Base-by-base conservation (phyloP, 352 stramenopile species). In the Pythium vanterpoolii region DNA sequence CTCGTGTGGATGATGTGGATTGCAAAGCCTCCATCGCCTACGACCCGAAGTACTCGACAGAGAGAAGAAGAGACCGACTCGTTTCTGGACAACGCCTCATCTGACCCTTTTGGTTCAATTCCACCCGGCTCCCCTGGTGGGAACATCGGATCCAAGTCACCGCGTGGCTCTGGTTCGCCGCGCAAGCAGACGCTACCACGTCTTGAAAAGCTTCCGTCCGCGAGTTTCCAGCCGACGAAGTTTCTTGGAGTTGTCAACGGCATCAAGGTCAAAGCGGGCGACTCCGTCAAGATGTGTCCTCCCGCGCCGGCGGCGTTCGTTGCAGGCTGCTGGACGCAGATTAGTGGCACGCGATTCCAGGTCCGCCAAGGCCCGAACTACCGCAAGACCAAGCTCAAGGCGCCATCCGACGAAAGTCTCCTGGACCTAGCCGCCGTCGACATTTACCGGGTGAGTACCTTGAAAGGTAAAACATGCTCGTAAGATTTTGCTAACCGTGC, bases 341-440 rank as follows among this genome's bases (percentile, higher is more conserved):
- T 93, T 18, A 69, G 73, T 24, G 81, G 77, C 5, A 87, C 77
- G 18, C 76, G 79, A 4, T 93, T 90, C 44, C 86, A 91, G n/a
- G 81, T 93, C n/a, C 79, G 83, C 2, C 78, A 89, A 77, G 83
- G 83, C 81, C 53, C 83, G 21, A 90, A 90, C 53, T 93, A 93
- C 33, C 76, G 79, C 21, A 86, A 80, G 39, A 93, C 79, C 4
- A 90, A 88, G 48, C 47, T 74, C 10, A 93, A 93, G 69, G 74
- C 77, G 1, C 61, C 79, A 5, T 93, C 83, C 2, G 67, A 71
- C 1, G 42, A 71, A 27, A 78, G 77, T 14, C 65, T 93, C 2
- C 53, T 91, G 14, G 60, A 89, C 18, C 65, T 93, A 19, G 55
- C 89, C 7, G 81, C 77, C 2, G 81, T 90, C 16, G 83, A 93